Evolutionary conservation across 2,329 filamentous ascomycete genomes (phyloP).

Genomic region (Neocatenulostroma microsporum): DNA sequence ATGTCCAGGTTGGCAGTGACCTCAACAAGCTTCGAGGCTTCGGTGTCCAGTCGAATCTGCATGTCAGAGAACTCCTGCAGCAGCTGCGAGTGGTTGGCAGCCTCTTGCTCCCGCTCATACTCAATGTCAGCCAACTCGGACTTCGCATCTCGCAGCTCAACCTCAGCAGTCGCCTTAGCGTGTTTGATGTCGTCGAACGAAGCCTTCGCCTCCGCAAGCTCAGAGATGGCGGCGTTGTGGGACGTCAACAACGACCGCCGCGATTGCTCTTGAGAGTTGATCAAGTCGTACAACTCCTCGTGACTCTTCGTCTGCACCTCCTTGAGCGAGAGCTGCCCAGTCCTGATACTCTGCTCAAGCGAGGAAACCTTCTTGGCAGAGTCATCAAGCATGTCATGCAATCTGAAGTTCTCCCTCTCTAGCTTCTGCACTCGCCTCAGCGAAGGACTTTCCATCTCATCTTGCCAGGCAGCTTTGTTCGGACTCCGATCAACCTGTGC

Average conservation of each 20-base stretch:
- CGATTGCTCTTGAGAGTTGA: constrained; percentile 88
- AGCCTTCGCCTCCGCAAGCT: constrained; percentile 77
- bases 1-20: constrained; percentile 74
- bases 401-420: constrained; percentile 80
- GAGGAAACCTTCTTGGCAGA: constrained; percentile 86
- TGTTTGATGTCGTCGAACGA: constrained; percentile 83
- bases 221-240: constrained; percentile 79
- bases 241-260: constrained; percentile 71
- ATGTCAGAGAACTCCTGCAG: constrained; percentile 88
- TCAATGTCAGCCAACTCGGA: constrained; percentile 78
- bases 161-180: constrained; percentile 68
- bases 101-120: constrained; percentile 73
- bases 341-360: constrained; percentile 76
- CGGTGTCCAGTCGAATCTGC: constrained; percentile 84
- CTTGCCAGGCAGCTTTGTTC: constrained; percentile 51
- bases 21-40: constrained; percentile 76
- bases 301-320: constrained; percentile 91
- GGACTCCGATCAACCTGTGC: constrained; percentile 69
- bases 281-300: constrained; percentile 84
- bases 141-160: constrained; percentile 75
- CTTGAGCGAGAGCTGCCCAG: constrained; percentile 77
- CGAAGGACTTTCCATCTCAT: constrained; percentile 76
- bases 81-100: constrained; percentile 77
- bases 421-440: constrained; percentile 78
- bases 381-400: constrained; percentile 92